Percentiles rank a stretch among this genome's conserved stretches.
These are phyloP conservation scores for Athelia sp. DNA, from an alignment of 1,284 basidiomycete genomes.

Conservation along the genomic window DNA sequence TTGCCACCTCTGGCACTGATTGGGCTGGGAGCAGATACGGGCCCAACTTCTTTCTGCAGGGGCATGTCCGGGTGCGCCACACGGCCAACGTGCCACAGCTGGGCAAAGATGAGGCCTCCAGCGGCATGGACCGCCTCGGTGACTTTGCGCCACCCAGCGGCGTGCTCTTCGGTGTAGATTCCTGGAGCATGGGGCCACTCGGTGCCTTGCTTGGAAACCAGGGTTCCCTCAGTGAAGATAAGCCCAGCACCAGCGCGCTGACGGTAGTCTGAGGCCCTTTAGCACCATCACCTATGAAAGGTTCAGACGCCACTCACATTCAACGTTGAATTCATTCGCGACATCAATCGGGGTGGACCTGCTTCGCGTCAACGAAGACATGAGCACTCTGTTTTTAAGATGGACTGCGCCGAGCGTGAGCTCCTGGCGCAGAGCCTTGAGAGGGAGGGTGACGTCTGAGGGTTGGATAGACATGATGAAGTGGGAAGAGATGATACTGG, in stretches of 20 bases:
- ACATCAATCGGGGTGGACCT: slow-evolving; percentile 8
- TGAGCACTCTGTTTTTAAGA: neutral
- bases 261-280: slow-evolving; percentile 10
- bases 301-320: slow-evolving; percentile 14
- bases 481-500: too few relatives aligned
- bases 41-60: slow-evolving; percentile 14
- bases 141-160: slow-evolving; percentile 25
- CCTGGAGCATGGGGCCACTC: slow-evolving; percentile 24
- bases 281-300: slow-evolving; percentile 12
- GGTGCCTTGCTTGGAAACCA: slow-evolving; percentile 8
- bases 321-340: slow-evolving; percentile 11
- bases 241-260: slow-evolving; percentile 6
- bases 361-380: slow-evolving; percentile 9
- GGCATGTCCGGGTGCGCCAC: slow-evolving; percentile 23
- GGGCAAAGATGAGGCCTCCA: slow-evolving; percentile 30
- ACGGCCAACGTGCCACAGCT: slow-evolving; percentile 35
- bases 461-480: too few relatives aligned
- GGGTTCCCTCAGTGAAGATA: neutral
- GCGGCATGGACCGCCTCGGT: slow-evolving; percentile 34
- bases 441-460: too few relatives aligned
- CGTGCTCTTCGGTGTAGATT: slow-evolving; percentile 24
- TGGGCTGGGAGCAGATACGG: slow-evolving; percentile 34
- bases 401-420: neutral
- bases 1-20: slow-evolving; percentile 32
- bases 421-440: neutral